These are phyloP conservation scores for Macroventuria anomochaeta DNA, from an alignment of 2,329 filamentous ascomycete genomes.

Conservation along the genomic window DNA sequence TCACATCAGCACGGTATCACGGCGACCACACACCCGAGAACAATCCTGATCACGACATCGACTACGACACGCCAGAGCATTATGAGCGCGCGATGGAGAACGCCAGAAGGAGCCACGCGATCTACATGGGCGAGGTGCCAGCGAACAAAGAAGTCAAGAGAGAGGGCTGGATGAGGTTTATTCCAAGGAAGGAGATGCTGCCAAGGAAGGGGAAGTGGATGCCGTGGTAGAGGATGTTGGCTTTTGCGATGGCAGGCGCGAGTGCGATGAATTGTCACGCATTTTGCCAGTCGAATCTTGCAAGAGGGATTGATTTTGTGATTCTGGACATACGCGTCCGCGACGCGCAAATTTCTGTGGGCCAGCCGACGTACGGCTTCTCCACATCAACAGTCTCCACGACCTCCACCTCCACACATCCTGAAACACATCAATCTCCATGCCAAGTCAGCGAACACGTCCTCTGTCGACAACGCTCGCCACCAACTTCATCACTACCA, in stretches of 20 bases:
- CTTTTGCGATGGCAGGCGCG: background rate
- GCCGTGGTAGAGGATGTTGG: conserved; percentile 2
- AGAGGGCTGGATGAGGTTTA: conserved; percentile 28
- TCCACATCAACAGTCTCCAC: background rate
- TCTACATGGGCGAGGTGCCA: conserved; percentile 28
- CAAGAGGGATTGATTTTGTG: background rate
- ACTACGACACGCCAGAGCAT: conserved; percentile 30
- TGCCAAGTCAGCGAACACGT: no score
- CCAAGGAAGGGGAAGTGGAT: conserved; percentile 17
- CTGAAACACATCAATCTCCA: no score
- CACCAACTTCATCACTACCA: background rate
- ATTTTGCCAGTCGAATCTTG: background rate
- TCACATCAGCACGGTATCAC: conserved; percentile 30
- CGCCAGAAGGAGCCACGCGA: conserved; percentile 32
- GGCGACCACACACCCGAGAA: conserved; percentile 37
- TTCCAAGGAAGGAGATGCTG: conserved; percentile 21
- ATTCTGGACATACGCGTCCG: background rate
- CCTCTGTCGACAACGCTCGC: no score
- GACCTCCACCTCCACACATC: conserved; percentile 9
- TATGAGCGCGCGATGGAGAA: conserved; percentile 32
- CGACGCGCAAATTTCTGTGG: conserved; percentile 11
- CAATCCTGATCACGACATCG: conserved; percentile 35
- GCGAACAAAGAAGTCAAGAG: conserved; percentile 26
- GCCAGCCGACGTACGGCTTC: background rate
- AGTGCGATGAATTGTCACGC: conserved; percentile 1